Conservation (phyloP, 768 basidiomycete species). For the Russula emetica region DNA sequence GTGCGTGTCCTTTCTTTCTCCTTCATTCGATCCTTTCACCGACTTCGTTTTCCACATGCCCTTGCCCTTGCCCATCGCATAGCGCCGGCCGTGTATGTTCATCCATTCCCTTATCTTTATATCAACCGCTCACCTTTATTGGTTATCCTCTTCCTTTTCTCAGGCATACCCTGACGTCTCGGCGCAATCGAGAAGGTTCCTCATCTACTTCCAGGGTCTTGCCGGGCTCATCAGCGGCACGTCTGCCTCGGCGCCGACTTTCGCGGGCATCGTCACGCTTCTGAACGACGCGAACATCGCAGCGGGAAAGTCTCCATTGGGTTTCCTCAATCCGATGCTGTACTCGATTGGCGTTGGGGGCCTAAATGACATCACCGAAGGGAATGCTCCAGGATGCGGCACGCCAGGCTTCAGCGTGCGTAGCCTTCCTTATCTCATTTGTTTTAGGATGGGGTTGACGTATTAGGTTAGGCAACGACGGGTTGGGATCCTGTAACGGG, state of each 20-base stretch:
- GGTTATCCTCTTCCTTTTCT: conserved; percentile 25
- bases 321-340: conserved; percentile 40
- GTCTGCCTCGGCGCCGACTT: conserved; percentile 59
- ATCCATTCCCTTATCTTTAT: not conserved
- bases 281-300: conserved; percentile 40
- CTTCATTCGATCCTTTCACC: not conserved
- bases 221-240: conserved; percentile 44
- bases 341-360: conserved; percentile 30
- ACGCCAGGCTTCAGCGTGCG: conserved; percentile 36
- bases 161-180: conserved; percentile 62
- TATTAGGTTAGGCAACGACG: conserved; percentile 29
- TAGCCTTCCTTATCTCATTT: not conserved
- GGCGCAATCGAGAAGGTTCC: conserved; percentile 51
- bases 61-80: not conserved
- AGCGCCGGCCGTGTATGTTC: conserved; percentile 47
- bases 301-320: conserved; percentile 34
- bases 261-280: conserved; percentile 59
- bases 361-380: conserved; percentile 38
- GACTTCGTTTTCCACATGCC: not conserved
- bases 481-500: conserved; percentile 40
- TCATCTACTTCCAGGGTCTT: conserved; percentile 38
- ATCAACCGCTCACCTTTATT: not conserved
- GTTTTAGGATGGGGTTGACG: not conserved
- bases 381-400: conserved; percentile 40
- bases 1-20: conserved; percentile 42